phyloP scores from a whole-genome alignment of 495 filamentous ascomycete genomes.

The Lentithecium fluviatile region DNA sequence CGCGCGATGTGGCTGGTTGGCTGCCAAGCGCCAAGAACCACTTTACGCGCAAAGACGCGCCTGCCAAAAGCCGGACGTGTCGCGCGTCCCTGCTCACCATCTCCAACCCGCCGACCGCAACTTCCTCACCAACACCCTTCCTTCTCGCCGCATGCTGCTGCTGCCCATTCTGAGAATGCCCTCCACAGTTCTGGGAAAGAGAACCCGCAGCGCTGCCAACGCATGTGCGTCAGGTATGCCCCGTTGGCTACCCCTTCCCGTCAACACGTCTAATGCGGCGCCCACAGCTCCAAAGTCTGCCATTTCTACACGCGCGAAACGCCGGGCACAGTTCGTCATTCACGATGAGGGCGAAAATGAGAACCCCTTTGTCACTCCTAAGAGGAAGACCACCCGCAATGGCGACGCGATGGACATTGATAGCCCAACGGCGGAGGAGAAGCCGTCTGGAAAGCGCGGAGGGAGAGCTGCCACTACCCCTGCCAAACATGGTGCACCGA shows the following conservation, averaged over 20 bases:
- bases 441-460: slow-evolving; percentile 21
- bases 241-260: slow-evolving; percentile 22
- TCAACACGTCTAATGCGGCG: slow-evolving; percentile 30
- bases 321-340: slow-evolving; percentile 53
- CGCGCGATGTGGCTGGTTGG: slow-evolving; percentile 7
- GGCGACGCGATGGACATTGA: slow-evolving; percentile 43
- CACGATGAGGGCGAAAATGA: slow-evolving; percentile 54
- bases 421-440: slow-evolving; percentile 37
- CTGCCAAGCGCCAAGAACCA: slow-evolving; percentile 16
- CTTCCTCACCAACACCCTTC: slow-evolving; percentile 20
- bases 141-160: slow-evolving; percentile 1
- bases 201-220: slow-evolving; percentile 53
- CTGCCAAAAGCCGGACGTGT: slow-evolving; percentile 12
- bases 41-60: slow-evolving; percentile 28
- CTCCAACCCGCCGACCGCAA: slow-evolving; percentile 16
- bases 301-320: slow-evolving; percentile 57
- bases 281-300: slow-evolving; percentile 20
- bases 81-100: slow-evolving; percentile 9
- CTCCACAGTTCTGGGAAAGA: slow-evolving; percentile 69
- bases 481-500: slow-evolving; percentile 40
- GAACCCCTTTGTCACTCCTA: slow-evolving; percentile 48
- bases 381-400: slow-evolving; percentile 22
- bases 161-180: slow-evolving; percentile 58
- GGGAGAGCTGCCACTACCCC: slow-evolving; percentile 31
- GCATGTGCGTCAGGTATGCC: slow-evolving; percentile 58